These are phyloP conservation scores for Periconia sp. DNA, from an alignment of 2,329 filamentous ascomycete species.

Conservation along the genomic window DNA sequence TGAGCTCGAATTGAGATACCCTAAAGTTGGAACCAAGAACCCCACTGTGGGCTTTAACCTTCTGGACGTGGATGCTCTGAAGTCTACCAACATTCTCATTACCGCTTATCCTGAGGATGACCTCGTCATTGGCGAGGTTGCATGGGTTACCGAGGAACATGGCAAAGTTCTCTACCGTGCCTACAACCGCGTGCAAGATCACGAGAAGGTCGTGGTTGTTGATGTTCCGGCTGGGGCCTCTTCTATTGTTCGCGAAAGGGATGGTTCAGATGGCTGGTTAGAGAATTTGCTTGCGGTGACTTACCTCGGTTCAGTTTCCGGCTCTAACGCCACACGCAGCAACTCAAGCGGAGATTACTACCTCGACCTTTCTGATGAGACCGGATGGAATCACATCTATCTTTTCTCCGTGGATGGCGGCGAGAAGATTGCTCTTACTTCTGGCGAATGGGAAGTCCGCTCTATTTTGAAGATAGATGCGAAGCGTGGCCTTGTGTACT, in stretches of 20 bases:
- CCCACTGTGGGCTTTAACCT: slow-evolving; percentile 65
- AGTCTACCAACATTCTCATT: slow-evolving; percentile 52
- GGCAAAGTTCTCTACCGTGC: slow-evolving; percentile 64
- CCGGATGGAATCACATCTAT: slow-evolving; percentile 68
- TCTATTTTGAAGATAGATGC: slow-evolving; percentile 62
- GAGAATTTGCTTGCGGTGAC: slow-evolving; percentile 60
- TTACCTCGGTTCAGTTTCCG: slow-evolving; percentile 53
- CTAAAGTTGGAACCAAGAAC: slow-evolving; percentile 69
- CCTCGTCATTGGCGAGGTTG: slow-evolving; percentile 67
- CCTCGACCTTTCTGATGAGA: slow-evolving; percentile 66
- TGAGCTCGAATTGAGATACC: slow-evolving; percentile 66
- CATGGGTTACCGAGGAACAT: slow-evolving; percentile 66
- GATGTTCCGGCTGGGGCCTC: slow-evolving; percentile 53
- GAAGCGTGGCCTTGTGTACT: slow-evolving; percentile 61
- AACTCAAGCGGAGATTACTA: slow-evolving; percentile 55
- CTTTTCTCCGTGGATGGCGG: slow-evolving; percentile 62
- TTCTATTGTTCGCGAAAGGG: slow-evolving; percentile 56
- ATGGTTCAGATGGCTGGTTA: slow-evolving; percentile 64
- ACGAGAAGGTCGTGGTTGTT: slow-evolving; percentile 63
- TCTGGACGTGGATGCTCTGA: slow-evolving; percentile 54
- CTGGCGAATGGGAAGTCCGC: slow-evolving; percentile 67
- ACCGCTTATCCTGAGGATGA: slow-evolving; percentile 63
- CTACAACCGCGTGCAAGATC: slow-evolving; percentile 69
- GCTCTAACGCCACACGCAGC: slow-evolving; percentile 36
- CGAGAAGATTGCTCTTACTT: slow-evolving; percentile 60